Base-by-base conservation (phyloP, 2,329 filamentous ascomycete species). In the Davidsoniella eucalypti region DNA sequence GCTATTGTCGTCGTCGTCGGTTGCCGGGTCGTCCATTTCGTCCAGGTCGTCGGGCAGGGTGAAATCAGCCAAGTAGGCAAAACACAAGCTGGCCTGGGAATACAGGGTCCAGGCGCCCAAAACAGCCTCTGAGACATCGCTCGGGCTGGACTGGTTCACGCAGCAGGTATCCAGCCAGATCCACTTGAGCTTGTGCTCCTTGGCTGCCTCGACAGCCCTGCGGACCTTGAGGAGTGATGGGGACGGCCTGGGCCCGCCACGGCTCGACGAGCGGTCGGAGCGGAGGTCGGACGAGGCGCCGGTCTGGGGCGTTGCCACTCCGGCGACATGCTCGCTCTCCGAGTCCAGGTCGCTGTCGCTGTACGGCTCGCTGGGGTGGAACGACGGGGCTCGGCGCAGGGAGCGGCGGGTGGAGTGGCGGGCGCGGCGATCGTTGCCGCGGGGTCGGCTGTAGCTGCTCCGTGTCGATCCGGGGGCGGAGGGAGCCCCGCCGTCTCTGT, bases 111-210 rank as follows among this genome's bases (percentile, higher is more conserved):
- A 60, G 54, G 54, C 59, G 42, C 55, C 57, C 48, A 58, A 59
- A 50, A 60, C 57, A 14, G 58, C 56, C 45, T 60, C 57, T n/a
- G 56, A 54, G 21, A 61, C 47, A 50, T 61, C 60, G 4, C 56
- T 49, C n/a, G 51, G 54, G 23, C 52, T 58, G 8, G 55, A 56
- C 47, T 60, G 59, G 52, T 62, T 59, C 43, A 63, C 60, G 40
- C 60, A 62, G 45, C 59, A 60, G 1, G 59, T 60, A 17, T 61
- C 59, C 17, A 58, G 51, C 60, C 60, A 62, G 2, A 58, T 54
- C 53, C 57, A 61, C 1, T 49, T 16, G 36, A 58, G 57, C 1
- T 56, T 56, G 7, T 59, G 56, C 10, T 42, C 36, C 16, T 37
- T 41, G 14, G 52, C 49, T 8, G 49, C 44, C n/a, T 46, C 48